These are phyloP conservation scores for Dioscorea zingiberensis DNA, from an alignment of 106 monocot species.

Conservation along the genomic window DNA sequence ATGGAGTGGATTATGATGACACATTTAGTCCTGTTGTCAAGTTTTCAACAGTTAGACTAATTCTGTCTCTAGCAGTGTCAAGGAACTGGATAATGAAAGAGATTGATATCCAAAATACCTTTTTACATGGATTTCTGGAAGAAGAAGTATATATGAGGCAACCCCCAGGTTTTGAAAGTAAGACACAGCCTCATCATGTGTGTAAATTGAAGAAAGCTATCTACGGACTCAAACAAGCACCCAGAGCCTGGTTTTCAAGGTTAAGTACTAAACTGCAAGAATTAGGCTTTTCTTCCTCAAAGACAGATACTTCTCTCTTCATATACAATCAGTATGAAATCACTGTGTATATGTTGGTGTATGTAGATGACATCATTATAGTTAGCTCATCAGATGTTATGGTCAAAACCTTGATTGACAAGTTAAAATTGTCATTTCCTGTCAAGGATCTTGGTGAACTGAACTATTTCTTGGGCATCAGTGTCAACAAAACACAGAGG, in stretches of 20 bases:
- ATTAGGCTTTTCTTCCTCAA: neutral
- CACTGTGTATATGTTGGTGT: neutral
- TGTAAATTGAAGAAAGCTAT: neutral
- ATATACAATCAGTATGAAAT: neutral
- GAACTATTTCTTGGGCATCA: neutral
- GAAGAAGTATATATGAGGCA: neutral
- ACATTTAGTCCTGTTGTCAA: slow-evolving; percentile 20
- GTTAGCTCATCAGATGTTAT: neutral
- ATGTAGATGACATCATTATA: neutral
- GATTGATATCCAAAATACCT: neutral
- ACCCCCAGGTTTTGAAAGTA: neutral
- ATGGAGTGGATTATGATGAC: slow-evolving; percentile 20
- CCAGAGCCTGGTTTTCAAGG: neutral
- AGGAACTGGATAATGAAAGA: neutral
- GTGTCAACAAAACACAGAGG: too few relatives aligned
- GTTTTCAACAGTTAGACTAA: neutral
- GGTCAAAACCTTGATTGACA: too few relatives aligned
- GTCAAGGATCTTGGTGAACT: neutral
- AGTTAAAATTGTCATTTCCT: neutral
- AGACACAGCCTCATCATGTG: neutral
- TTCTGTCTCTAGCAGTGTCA: neutral
- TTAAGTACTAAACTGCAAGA: neutral
- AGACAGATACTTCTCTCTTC: neutral
- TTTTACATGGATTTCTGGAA: neutral
- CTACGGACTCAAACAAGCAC: neutral